Evolutionary conservation across 305 asterid genomes (phyloP).

Genomic region (Ajuga reptans): DNA sequence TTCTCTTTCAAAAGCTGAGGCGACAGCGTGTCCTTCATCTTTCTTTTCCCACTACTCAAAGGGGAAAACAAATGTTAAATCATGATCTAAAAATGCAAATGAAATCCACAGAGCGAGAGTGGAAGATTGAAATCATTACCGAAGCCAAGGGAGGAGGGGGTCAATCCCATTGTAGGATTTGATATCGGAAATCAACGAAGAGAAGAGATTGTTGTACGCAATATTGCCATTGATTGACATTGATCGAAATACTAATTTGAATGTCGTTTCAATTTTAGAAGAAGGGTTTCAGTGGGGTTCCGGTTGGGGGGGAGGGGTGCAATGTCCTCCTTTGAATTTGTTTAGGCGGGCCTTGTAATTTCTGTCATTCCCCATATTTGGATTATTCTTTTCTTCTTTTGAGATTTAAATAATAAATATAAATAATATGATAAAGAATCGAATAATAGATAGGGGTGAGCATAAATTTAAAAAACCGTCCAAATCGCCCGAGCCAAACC

Average conservation of each 20-base stretch:
- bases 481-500: no score
- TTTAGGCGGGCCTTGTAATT: conserved; percentile 30
- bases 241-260: conserved; percentile 15
- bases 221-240: conserved; percentile 40
- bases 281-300: neutral
- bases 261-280: neutral
- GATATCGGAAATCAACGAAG: conserved; percentile 65
- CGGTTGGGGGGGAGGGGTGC: neutral
- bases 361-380: no score
- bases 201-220: conserved; percentile 44
- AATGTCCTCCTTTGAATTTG: conserved; percentile 29
- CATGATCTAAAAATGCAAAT: neutral
- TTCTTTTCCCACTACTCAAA: conserved; percentile 60
- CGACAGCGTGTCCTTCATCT: conserved; percentile 63
- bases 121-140: conserved; percentile 31
- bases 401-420: no score
- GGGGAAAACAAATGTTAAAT: neutral
- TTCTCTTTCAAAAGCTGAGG: conserved; percentile 68
- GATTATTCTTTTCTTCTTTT: no score
- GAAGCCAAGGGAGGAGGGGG: conserved; percentile 90
- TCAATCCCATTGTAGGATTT: conserved; percentile 63
- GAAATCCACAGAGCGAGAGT: neutral
- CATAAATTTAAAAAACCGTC: no score
- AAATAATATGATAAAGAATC: no score
- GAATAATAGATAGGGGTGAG: no score